phyloP scores from a whole-genome alignment of 768 basidiomycete species.

The Leccinum subgranulosum region DNA sequence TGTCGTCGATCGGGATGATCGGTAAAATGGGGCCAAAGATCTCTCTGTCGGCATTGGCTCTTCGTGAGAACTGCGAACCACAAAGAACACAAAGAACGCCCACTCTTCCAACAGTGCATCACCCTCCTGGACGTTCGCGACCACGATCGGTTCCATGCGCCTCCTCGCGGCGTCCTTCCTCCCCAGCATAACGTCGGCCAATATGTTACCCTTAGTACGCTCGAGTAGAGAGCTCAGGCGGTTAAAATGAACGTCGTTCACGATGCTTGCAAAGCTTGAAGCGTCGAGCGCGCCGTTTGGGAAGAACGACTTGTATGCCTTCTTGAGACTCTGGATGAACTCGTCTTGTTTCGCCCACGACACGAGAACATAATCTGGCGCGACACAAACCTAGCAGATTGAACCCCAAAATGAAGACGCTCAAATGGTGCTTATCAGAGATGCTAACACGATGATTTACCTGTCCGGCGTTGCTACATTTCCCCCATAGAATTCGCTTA shows the following conservation, averaged over 20 bases:
- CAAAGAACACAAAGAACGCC: constrained; percentile 5
- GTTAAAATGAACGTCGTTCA: constrained; percentile 51
- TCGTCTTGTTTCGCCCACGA: constrained; percentile 41
- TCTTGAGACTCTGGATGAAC: constrained; percentile 44
- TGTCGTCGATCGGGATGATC: constrained; percentile 51
- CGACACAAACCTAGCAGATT: constrained; percentile 34
- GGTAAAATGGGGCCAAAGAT: constrained; percentile 73
- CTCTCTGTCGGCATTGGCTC: constrained; percentile 44
- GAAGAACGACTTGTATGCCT: constrained; percentile 47
- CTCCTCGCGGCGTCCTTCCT: constrained; percentile 35
- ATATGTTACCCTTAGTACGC: constrained; percentile 53
- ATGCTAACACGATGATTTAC: constrained; percentile 20
- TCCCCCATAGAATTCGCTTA: constrained; percentile 65
- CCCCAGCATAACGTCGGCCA: constrained; percentile 45
- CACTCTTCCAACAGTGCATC: constrained; percentile 65
- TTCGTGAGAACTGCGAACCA: neutral
- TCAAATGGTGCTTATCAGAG: neutral
- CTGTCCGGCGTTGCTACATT: constrained; percentile 65
- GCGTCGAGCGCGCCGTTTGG: constrained; percentile 49
- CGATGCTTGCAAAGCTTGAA: constrained; percentile 46
- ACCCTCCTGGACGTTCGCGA: constrained; percentile 47
- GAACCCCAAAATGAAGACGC: neutral
- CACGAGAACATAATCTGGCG: constrained; percentile 46
- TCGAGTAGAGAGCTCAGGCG: constrained; percentile 51
- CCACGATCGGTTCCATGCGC: constrained; percentile 58